A percentile compares a stretch with the other conserved stretches of the same genome.
Evolutionary conservation across 2,329 filamentous ascomycete species (phyloP).

Genomic region (Fusarium clavum): DNA sequence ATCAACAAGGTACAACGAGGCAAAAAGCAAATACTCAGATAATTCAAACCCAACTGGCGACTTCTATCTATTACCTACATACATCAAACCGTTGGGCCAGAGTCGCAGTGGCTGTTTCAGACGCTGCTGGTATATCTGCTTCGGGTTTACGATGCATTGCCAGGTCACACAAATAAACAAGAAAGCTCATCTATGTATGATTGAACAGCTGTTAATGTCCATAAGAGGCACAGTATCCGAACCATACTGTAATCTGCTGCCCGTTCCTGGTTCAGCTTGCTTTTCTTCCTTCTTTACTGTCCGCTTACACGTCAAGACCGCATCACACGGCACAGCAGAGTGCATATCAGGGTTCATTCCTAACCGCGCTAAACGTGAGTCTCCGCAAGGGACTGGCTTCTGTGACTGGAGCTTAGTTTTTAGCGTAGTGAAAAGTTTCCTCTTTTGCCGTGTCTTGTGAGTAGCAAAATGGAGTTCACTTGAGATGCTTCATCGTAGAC

Average conservation of each 20-base stretch:
- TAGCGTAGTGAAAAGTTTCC: slow-evolving; percentile 30
- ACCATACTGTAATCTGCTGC: not conserved
- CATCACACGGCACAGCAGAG: slow-evolving; percentile 24
- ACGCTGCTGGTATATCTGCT: slow-evolving; percentile 22
- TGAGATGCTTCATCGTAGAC: slow-evolving; percentile 28
- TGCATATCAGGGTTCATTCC: slow-evolving; percentile 18
- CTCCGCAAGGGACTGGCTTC: slow-evolving; percentile 32
- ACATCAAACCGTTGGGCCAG: not conserved
- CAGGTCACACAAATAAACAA: slow-evolving; percentile 35
- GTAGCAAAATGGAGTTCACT: slow-evolving; percentile 2
- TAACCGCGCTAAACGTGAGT: slow-evolving; percentile 26
- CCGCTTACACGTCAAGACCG: slow-evolving; percentile 32
- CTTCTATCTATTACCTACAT: not conserved
- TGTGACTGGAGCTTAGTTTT: slow-evolving; percentile 28
- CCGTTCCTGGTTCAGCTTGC: slow-evolving; percentile 10
- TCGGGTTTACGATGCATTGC: slow-evolving; percentile 32
- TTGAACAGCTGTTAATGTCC: slow-evolving; percentile 1
- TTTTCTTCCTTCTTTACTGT: not conserved
- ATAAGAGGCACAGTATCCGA: slow-evolving; percentile 1
- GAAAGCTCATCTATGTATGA: not conserved
- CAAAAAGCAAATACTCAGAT: not conserved
- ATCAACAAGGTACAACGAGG: not conserved
- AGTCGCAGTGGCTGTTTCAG: slow-evolving; percentile 1
- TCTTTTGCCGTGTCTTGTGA: slow-evolving; percentile 33
- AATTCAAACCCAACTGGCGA: not conserved